Evolutionary conservation across 306 rosid species (phyloP).

Genomic region (Cucurbita argyrosperma): DNA sequence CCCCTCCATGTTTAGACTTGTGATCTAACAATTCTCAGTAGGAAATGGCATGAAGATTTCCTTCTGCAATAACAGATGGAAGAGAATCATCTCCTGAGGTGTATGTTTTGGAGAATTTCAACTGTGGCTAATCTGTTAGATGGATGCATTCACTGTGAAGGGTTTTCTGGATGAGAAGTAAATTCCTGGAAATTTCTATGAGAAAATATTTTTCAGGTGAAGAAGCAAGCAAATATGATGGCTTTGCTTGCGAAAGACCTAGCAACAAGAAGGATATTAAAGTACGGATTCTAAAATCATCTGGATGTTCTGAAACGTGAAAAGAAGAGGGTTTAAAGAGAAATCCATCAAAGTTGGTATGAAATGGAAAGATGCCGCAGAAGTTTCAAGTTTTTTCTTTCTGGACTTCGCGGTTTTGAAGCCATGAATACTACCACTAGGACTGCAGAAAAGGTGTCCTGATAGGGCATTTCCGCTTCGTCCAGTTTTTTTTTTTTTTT

Average conservation of each 20-base stretch:
- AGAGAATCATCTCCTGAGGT: not conserved
- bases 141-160: not conserved
- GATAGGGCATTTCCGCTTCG: not conserved
- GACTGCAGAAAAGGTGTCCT: not conserved
- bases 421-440: not conserved
- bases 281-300: not conserved
- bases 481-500: not conserved
- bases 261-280: not conserved
- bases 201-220: not conserved
- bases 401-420: not conserved
- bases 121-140: not conserved
- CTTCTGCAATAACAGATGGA: not conserved
- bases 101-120: not conserved
- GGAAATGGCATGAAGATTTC: not conserved
- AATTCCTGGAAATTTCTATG: not conserved
- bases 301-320: not conserved
- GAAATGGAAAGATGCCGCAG: not conserved
- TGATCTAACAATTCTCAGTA: not conserved
- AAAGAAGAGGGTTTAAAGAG: not conserved
- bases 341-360: not conserved
- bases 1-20: not conserved
- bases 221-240: not conserved
- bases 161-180: not conserved
- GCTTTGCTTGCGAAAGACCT: not conserved
- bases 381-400: not conserved